phyloP scores from a whole-genome alignment of 257 asterid species.

The Sherardia arvensis region DNA sequence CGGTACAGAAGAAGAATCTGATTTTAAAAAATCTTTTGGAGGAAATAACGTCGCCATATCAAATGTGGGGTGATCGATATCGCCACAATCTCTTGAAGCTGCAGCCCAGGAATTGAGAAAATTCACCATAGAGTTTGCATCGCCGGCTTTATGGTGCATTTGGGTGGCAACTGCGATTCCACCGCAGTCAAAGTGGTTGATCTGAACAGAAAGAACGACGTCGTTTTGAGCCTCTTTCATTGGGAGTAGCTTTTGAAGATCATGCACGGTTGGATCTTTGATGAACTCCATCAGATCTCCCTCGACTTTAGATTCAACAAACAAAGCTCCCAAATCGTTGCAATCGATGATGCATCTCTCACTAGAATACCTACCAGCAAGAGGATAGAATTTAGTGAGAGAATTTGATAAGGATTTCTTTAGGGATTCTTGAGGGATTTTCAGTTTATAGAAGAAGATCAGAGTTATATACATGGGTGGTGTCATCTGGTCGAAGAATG shows the following conservation, averaged over 20 bases:
- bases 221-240: neutral
- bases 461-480: neutral
- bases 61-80: neutral
- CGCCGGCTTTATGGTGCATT: neutral
- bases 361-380: neutral
- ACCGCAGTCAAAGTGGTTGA: neutral
- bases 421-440: neutral
- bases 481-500: neutral
- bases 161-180: neutral
- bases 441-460: neutral
- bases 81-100: neutral
- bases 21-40: neutral
- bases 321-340: neutral
- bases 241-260: neutral
- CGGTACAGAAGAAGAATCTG: neutral
- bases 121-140: neutral
- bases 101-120: neutral
- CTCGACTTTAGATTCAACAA: neutral
- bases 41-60: neutral
- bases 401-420: neutral
- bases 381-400: neutral
- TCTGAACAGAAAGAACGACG: neutral
- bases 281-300: neutral
- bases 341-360: neutral
- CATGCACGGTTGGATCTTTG: neutral